Evolutionary conservation across 2,329 filamentous ascomycete genomes (phyloP).

Genomic region (Exophiala oligosperma): DNA sequence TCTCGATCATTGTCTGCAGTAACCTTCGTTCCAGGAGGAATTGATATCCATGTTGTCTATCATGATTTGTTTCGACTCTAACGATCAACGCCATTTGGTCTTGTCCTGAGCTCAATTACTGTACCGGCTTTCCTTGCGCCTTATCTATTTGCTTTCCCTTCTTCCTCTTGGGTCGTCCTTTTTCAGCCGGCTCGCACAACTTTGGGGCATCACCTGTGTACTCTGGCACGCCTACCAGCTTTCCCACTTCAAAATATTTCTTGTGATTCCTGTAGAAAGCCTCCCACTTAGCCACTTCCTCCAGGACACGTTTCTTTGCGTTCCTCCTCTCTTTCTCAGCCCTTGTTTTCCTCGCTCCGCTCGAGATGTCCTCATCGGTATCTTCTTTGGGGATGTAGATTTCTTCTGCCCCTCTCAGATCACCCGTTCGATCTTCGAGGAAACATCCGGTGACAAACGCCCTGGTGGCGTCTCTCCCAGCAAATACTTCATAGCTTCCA

Average conservation of each 20-base stretch:
- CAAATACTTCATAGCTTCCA: constrained; percentile 83
- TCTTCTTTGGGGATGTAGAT: constrained; percentile 76
- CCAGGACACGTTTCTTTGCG: constrained; percentile 65
- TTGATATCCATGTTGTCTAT: background rate
- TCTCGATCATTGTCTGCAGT: too few species aligned
- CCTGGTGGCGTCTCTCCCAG: constrained; percentile 81
- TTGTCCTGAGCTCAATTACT: constrained; percentile 8
- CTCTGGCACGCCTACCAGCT: constrained; percentile 55
- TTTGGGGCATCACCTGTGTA: constrained; percentile 53
- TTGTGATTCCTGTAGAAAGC: constrained; percentile 76
- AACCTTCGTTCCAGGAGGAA: too few species aligned
- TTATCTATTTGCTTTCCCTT: constrained; percentile 26
- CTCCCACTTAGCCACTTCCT: constrained; percentile 76
- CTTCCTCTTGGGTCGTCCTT: constrained; percentile 59
- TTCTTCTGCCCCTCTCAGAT: constrained; percentile 82
- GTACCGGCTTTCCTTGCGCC: constrained; percentile 29
- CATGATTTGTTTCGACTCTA: background rate
- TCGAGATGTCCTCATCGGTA: constrained; percentile 43
- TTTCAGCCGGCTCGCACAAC: constrained; percentile 71
- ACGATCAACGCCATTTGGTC: too few species aligned
- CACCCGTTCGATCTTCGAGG: constrained; percentile 75
- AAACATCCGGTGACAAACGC: constrained; percentile 95
- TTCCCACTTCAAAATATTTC: constrained; percentile 80
- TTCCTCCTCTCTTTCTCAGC: constrained; percentile 64
- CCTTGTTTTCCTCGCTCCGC: constrained; percentile 49